These are phyloP conservation scores for Furcasterigmium furcatum DNA, from an alignment of 2,329 filamentous ascomycete species.

Conservation along the genomic window DNA sequence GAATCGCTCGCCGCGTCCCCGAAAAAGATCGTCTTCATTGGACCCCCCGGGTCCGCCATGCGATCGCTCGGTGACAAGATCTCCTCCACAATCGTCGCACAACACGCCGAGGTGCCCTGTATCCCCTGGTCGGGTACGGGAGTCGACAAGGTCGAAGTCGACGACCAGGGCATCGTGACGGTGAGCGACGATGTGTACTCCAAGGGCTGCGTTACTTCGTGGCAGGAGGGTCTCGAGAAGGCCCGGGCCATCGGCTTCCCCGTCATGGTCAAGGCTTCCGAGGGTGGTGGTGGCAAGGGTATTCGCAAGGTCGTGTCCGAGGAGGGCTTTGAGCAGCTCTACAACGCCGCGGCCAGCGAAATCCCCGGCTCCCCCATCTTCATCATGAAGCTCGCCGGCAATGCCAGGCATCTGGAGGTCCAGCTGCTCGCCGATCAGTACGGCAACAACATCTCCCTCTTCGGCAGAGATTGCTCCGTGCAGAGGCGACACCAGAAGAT, in stretches of 20 bases:
- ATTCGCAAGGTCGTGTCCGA: conserved; percentile 91
- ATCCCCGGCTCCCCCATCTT: conserved; percentile 99
- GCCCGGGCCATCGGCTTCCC: conserved; percentile 94
- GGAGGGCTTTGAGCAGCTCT: conserved; percentile 79
- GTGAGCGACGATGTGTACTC: conserved; percentile 82
- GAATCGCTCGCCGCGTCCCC: conserved; percentile 94
- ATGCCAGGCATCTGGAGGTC: conserved; percentile 94
- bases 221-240: conserved; percentile 83
- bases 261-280: conserved; percentile 99
- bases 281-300: conserved; percentile 98
- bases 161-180: conserved; percentile 84
- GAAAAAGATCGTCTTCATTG: conserved; percentile 99
- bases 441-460: conserved; percentile 98
- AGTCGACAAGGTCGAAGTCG: conserved; percentile 76
- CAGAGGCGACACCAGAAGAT: conserved; percentile 99
- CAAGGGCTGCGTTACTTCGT: conserved; percentile 86
- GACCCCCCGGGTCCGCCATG: conserved; percentile 96
- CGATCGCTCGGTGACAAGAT: conserved; percentile 99
- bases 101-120: conserved; percentile 92
- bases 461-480: conserved; percentile 97
- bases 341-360: conserved; percentile 94
- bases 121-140: conserved; percentile 99
- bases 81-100: conserved; percentile 97
- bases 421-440: conserved; percentile 98
- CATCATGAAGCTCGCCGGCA: conserved; percentile 99